phyloP scores from a whole-genome alignment of 2,329 filamentous ascomycete genomes.

The Penicillium sp. region DNA sequence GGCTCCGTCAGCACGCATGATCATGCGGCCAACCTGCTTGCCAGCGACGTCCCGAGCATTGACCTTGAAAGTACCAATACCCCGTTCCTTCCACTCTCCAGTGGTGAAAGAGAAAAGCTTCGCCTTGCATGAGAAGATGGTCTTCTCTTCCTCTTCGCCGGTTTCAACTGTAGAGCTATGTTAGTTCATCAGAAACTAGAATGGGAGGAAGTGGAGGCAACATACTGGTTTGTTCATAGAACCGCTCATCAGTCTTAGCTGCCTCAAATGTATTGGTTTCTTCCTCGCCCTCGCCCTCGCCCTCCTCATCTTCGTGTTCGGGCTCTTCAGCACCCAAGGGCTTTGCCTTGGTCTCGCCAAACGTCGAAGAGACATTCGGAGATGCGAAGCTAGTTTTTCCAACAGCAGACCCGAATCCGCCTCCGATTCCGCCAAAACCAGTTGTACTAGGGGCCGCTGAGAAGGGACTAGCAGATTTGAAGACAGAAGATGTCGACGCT shows the following conservation, averaged over 20 bases:
- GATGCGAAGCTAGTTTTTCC: slow-evolving; percentile 72
- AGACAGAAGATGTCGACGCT: slow-evolving; percentile 49
- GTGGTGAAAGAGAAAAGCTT: slow-evolving; percentile 82
- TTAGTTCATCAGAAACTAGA: neutral
- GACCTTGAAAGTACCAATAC: slow-evolving; percentile 80
- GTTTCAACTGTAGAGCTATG: slow-evolving; percentile 68
- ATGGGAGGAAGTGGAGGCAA: slow-evolving; percentile 12
- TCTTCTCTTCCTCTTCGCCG: slow-evolving; percentile 82
- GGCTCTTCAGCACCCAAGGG: slow-evolving; percentile 76
- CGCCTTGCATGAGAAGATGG: slow-evolving; percentile 73
- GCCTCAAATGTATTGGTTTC: slow-evolving; percentile 53
- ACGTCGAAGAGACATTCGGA: slow-evolving; percentile 53
- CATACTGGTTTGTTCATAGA: slow-evolving; percentile 68
- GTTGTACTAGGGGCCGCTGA: slow-evolving; percentile 37
- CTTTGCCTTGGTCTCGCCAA: slow-evolving; percentile 52
- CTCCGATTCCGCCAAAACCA: slow-evolving; percentile 44
- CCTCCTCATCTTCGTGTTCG: slow-evolving; percentile 49
- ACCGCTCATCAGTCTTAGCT: slow-evolving; percentile 54
- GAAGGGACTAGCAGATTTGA: slow-evolving; percentile 35
- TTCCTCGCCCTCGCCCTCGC: slow-evolving; percentile 56
- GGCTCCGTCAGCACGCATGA: slow-evolving; percentile 91
- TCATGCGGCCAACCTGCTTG: slow-evolving; percentile 69
- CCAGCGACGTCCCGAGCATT: slow-evolving; percentile 66
- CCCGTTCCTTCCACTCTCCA: slow-evolving; percentile 86
- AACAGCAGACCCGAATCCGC: slow-evolving; percentile 54